Percentiles rank a stretch among this genome's conserved stretches.
Conservation (phyloP, 2,329 filamentous ascomycete species). For the Chaetomiaceae sp. region DNA sequence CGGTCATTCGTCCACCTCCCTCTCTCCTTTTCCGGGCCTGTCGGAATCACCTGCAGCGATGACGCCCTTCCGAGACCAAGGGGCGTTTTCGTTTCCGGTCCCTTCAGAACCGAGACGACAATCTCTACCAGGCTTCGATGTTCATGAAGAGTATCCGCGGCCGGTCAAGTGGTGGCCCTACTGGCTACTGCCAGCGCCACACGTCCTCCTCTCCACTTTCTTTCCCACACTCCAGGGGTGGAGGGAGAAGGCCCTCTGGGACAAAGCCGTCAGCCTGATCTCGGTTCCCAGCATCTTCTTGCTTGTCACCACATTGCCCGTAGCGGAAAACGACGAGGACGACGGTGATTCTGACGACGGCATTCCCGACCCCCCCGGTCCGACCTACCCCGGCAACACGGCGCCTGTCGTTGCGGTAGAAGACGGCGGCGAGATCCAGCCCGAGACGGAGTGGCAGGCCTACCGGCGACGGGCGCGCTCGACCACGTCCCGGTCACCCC, state of each 20-base stretch:
- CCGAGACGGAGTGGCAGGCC: constrained; percentile 55
- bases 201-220: constrained; percentile 65
- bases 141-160: constrained; percentile 35
- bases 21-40: constrained; percentile 64
- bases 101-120: constrained; percentile 42
- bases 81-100: constrained; percentile 53
- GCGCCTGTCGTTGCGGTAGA: constrained; percentile 36
- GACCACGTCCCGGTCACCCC: constrained; percentile 25
- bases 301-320: constrained; percentile 82
- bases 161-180: constrained; percentile 79
- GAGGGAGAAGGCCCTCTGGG: constrained; percentile 77
- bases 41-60: constrained; percentile 52
- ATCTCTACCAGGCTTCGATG: constrained; percentile 40
- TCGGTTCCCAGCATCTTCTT: constrained; percentile 89
- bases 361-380: constrained; percentile 29
- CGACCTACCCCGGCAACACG: constrained; percentile 27
- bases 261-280: constrained; percentile 73
- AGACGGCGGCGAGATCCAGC: constrained; percentile 30
- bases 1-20: constrained; percentile 42
- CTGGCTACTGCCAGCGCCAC: constrained; percentile 63
- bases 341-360: constrained; percentile 44
- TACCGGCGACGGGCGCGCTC: constrained; percentile 47
- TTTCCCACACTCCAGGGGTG: constrained; percentile 86
- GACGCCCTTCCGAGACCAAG: constrained; percentile 40
- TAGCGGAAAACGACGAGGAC: constrained; percentile 68